Conservation (phyloP, 1,284 basidiomycete genomes). For the Malassezia slooffiae region DNA sequence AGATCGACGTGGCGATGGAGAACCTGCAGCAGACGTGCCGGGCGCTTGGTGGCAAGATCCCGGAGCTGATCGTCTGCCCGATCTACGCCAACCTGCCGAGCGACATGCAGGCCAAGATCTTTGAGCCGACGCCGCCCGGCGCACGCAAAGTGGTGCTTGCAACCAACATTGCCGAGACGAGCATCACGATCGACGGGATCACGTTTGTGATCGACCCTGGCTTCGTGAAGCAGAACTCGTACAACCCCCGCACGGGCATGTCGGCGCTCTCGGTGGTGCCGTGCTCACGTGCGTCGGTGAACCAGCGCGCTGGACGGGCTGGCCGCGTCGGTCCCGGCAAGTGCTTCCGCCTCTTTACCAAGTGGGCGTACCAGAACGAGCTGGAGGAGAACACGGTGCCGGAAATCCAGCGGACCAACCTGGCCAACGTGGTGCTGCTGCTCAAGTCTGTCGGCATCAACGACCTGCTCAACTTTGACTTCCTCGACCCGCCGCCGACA, state of each 20-base stretch:
- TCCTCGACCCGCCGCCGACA: constrained; percentile 63
- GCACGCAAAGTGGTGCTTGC: constrained; percentile 86
- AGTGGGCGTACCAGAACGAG: constrained; percentile 57
- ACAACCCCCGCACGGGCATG: constrained; percentile 46
- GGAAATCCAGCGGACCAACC: constrained; percentile 53
- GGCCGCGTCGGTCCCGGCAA: constrained; percentile 98
- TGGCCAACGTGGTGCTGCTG: constrained; percentile 54
- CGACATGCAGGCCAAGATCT: constrained; percentile 98
- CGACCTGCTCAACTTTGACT: constrained; percentile 57
- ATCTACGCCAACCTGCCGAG: constrained; percentile 96
- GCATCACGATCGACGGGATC: constrained; percentile 46
- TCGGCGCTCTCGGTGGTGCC: constrained; percentile 41
- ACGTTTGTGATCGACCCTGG: constrained; percentile 46
- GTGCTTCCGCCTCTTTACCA: constrained; percentile 71
- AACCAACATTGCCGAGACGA: constrained; percentile 74
- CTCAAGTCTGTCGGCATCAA: constrained; percentile 58
- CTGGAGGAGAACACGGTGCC: constrained; percentile 56
- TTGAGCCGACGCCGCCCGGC: constrained; percentile 92
- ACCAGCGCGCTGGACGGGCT: constrained; percentile 90
- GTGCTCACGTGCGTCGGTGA: constrained; percentile 89
- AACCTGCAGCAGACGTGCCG: constrained; percentile 88
- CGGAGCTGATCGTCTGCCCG: constrained; percentile 86
- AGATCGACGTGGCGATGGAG: constrained; percentile 88
- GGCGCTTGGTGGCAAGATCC: constrained; percentile 87
- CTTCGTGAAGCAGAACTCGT: constrained; percentile 46